Evolutionary conservation across 805 yeast species (phyloP), one percentile per base, ranked within the genome.

Genomic region (Saccharomycopsis synnaedendra): DNA sequence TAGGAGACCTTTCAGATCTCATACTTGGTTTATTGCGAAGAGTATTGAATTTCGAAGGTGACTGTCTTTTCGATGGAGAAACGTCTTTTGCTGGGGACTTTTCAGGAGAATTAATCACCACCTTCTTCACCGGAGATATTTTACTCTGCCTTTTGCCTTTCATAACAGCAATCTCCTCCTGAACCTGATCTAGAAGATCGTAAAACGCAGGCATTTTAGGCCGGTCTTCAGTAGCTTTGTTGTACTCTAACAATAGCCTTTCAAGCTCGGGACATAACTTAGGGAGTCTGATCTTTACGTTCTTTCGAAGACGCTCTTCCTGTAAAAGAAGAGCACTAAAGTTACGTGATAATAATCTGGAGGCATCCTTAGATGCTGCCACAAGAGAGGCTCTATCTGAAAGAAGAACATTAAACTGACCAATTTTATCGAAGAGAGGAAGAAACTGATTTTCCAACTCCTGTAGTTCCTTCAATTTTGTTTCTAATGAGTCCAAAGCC

Each of bases 221-320:
- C 4, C 11, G 10, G 9, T 9, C 34, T 8, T 11, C 11, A 3
- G 51, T 44, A 10, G 56, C 52, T 5, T 61, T 56, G 53, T 81
- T 79, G 67, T 76, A 84, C 8, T 64, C 65, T 3, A 56, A 50
- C 4, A 85, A 56, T 44, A 72, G 73, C 1, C 52, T 39, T 51
- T 72, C 74, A 43, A 90, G 62, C 1, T 69, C 74, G 3, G 66
- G 62, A 6, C 85, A 64, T 0, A 83, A 68, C 36, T 69, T 67
- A 0, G 97, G 97, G 55, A 85, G 66, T 55, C 75, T 74, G 57
- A 78, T 77, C n/a, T 75, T 64, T 5, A 89, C 69, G 46, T 74
- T 73, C 55, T 82, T 82, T 47, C 97, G 68, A 38, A 79, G 68
- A 57, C 73, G 81, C 59, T 88, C 96, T 60, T 90, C 98, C 49